These are phyloP conservation scores for Leishmania major DNA, from an alignment of 208 protist species.

Conservation along the genomic window DNA sequence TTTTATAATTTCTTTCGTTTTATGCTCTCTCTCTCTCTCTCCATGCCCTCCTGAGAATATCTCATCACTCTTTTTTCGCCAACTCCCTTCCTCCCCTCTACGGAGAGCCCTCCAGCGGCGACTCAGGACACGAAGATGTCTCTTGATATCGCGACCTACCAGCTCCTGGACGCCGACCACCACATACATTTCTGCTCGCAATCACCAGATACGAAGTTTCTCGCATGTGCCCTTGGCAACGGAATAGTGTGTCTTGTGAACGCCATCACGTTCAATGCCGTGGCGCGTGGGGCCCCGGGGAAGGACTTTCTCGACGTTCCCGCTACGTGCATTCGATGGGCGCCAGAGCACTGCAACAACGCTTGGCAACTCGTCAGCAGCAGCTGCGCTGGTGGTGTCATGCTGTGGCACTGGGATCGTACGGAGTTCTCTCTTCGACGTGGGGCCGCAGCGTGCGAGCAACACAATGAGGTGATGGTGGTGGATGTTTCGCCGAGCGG, in stretches of 20 bases:
- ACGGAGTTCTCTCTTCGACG: constrained; percentile 25
- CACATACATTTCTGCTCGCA: constrained; percentile 42
- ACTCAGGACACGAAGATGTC: constrained; percentile 5
- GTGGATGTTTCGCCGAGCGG: constrained; percentile 67
- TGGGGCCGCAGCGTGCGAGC: constrained; percentile 36
- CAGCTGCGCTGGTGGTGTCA: constrained; percentile 60
- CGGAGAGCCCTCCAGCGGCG: neutral
- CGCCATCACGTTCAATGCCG: constrained; percentile 22
- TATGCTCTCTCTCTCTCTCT: neutral
- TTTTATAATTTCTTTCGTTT: neutral
- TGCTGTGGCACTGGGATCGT: constrained; percentile 65
- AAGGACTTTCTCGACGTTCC: constrained; percentile 52
- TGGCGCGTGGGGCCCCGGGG: constrained; percentile 24
- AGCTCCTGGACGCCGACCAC: constrained; percentile 32
- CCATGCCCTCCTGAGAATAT: neutral
- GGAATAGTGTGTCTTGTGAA: constrained; percentile 54
- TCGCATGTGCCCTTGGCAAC: constrained; percentile 63
- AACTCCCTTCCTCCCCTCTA: neutral
- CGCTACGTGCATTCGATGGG: constrained; percentile 66
- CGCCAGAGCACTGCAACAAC: constrained; percentile 13
- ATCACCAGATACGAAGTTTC: constrained; percentile 56
- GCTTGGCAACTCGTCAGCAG: constrained; percentile 53
- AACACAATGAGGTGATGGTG: constrained; percentile 69
- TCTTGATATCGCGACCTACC: constrained; percentile 3
- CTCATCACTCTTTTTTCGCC: neutral